phyloP scores from a whole-genome alignment of 2,329 filamentous ascomycete genomes.

The Paracoccidioides lutzii region DNA sequence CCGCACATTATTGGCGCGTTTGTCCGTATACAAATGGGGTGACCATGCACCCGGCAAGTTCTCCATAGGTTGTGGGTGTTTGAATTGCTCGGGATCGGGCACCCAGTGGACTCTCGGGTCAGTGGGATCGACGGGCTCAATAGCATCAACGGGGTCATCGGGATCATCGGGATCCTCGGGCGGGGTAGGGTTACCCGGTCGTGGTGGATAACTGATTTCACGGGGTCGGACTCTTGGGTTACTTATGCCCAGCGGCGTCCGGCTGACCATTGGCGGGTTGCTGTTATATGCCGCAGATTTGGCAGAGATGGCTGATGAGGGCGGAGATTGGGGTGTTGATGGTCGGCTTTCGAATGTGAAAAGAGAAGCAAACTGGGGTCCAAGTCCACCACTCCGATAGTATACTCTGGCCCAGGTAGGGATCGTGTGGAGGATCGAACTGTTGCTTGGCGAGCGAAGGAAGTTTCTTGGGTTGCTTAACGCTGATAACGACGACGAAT shows the following conservation, averaged over 20 bases:
- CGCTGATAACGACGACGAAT: constrained; percentile 31
- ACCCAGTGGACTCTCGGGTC: constrained; percentile 35
- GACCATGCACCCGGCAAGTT: constrained; percentile 54
- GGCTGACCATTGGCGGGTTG: constrained; percentile 18
- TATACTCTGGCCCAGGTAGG: constrained; percentile 48
- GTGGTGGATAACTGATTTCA: constrained; percentile 7
- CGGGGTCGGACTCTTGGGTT: constrained; percentile 14
- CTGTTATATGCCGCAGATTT: constrained; percentile 20
- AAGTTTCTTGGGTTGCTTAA: constrained; percentile 26
- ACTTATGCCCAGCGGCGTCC: constrained; percentile 21
- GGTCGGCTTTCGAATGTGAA: constrained; percentile 21
- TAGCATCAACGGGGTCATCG: constrained; percentile 8
- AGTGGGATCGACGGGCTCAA: constrained; percentile 19
- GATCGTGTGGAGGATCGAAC: constrained; percentile 30
- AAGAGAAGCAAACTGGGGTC: constrained; percentile 34
- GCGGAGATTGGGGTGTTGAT: constrained; percentile 34
- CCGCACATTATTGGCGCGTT: constrained; percentile 40
- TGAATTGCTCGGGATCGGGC: constrained; percentile 16
- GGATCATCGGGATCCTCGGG: background rate
- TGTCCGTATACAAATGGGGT: constrained; percentile 56
- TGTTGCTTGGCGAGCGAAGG: constrained; percentile 33
- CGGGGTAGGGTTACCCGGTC: constrained; percentile 5
- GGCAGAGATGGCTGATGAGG: constrained; percentile 9
- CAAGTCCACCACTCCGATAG: constrained; percentile 53
- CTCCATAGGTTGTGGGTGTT: constrained; percentile 19